These are phyloP conservation scores for Macadamia integrifolia DNA, from an alignment of 164 flowering plant species.

Conservation along the genomic window DNA sequence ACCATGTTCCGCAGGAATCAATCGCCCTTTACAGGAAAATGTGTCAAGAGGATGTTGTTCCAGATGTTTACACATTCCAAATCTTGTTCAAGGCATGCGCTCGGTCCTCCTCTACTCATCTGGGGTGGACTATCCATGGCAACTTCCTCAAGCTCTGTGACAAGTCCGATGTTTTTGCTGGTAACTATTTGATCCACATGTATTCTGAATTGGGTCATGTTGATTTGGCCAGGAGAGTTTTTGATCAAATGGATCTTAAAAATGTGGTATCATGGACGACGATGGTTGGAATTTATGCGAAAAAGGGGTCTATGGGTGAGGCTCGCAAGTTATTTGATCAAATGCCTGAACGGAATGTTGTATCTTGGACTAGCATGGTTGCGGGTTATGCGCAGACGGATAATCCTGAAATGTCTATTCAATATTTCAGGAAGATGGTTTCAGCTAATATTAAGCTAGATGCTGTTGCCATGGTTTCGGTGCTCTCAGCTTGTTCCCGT, in stretches of 20 bases:
- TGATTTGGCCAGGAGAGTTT: slow-evolving; percentile 10
- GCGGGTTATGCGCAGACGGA: neutral
- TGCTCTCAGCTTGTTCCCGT: slow-evolving; percentile 4
- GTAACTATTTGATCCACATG: slow-evolving; percentile 18
- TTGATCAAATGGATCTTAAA: slow-evolving; percentile 14
- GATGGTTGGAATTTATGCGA: slow-evolving; percentile 12
- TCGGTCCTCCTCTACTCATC: neutral
- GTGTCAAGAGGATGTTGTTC: neutral
- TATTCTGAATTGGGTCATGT: slow-evolving; percentile 10
- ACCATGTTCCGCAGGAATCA: slow-evolving; percentile 5
- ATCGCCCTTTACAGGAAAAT: slow-evolving; percentile 12
- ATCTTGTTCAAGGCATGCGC: slow-evolving; percentile 20
- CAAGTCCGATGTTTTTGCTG: slow-evolving; percentile 3
- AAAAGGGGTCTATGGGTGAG: slow-evolving; percentile 12
- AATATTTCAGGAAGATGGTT: slow-evolving; percentile 1
- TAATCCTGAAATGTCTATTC: neutral
- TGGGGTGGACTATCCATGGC: slow-evolving; percentile 13
- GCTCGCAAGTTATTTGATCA: slow-evolving; percentile 15
- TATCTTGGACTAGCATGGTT: slow-evolving; percentile 5
- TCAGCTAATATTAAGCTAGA: neutral
- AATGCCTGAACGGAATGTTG: slow-evolving; percentile 24
- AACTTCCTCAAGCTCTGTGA: neutral
- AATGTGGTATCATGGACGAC: slow-evolving; percentile 18
- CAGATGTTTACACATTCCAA: slow-evolving; percentile 13
- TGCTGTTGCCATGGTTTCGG: neutral